Percentiles rank a stretch among this genome's conserved stretches.
Evolutionary conservation across 352 stramenopile species (phyloP).

Genomic region (Globisporangium yorkense): DNA sequence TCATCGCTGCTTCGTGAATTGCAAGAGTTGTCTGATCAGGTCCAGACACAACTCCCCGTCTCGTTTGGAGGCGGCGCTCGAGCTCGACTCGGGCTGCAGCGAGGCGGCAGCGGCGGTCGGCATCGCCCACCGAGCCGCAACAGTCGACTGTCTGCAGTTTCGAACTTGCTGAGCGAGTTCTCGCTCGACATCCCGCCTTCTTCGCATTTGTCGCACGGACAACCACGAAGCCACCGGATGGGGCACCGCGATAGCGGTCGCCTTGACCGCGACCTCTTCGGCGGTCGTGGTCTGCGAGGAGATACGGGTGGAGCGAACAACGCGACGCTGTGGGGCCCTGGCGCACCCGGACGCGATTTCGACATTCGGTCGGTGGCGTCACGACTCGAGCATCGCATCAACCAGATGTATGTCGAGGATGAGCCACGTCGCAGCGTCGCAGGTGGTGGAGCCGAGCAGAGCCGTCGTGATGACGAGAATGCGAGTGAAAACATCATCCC

Average conservation of each 20-base stretch:
- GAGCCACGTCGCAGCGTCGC: conserved; percentile 17
- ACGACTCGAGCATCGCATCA: conserved; percentile 71
- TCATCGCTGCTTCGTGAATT: conserved; percentile 70
- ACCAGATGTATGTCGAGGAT: conserved; percentile 32
- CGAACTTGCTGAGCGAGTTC: conserved; percentile 78
- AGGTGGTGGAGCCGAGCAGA: conserved; percentile 4
- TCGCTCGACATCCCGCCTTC: conserved; percentile 68
- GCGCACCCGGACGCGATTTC: conserved; percentile 24
- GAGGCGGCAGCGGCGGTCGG: conserved; percentile 35
- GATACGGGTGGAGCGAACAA: conserved; percentile 20
- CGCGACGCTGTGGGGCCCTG: conserved; percentile 30
- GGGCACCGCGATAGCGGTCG: conserved; percentile 40
- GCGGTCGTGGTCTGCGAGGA: conserved; percentile 30
- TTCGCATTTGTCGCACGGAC: conserved; percentile 27
- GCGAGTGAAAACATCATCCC: background rate
- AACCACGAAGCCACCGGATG: conserved; percentile 19
- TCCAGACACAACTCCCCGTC: conserved; percentile 59
- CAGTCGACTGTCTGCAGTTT: conserved; percentile 63
- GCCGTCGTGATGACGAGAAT: background rate
- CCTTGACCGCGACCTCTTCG: conserved; percentile 48
- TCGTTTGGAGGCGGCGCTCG: conserved; percentile 17
- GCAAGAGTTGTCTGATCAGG: conserved; percentile 69
- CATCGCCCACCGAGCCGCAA: conserved; percentile 47
- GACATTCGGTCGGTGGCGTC: conserved; percentile 68
- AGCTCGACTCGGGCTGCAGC: conserved; percentile 25